Evolutionary conservation across 2,329 filamentous ascomycete genomes (phyloP).

Genomic region (Neofusicoccum parvum): DNA sequence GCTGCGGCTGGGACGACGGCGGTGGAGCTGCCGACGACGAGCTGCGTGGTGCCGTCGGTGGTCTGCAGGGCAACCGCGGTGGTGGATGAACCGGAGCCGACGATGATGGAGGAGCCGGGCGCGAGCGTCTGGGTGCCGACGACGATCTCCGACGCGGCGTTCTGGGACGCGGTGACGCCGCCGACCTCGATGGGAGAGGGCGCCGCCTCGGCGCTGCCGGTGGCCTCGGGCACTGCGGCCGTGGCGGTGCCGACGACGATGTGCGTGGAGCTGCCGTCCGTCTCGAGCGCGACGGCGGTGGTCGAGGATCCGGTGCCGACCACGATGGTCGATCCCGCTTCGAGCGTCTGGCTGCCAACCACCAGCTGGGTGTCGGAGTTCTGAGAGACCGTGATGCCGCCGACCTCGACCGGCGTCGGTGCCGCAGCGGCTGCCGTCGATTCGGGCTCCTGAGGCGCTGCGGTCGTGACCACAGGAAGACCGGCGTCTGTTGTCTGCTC

Average conservation of each 20-base stretch:
- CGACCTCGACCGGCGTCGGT: not conserved
- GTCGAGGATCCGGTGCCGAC: slow-evolving; percentile 9
- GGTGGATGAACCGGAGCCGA: slow-evolving; percentile 4
- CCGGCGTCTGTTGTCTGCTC: too few relatives aligned
- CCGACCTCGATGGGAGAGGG: not conserved
- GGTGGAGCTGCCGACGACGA: slow-evolving; percentile 3
- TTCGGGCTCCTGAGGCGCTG: not conserved
- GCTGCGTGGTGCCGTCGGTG: not conserved
- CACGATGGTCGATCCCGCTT: slow-evolving; percentile 26
- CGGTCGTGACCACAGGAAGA: not conserved
- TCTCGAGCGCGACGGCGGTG: not conserved
- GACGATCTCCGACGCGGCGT: slow-evolving; percentile 1
- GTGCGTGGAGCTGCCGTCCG: not conserved
- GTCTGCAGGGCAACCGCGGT: slow-evolving; percentile 7
- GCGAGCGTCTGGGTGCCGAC: slow-evolving; percentile 2
- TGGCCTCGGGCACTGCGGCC: not conserved
- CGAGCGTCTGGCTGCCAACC: slow-evolving; percentile 24
- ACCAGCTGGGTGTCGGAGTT: slow-evolving; percentile 1
- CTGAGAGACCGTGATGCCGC: slow-evolving; percentile 1
- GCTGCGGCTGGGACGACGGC: not conserved
- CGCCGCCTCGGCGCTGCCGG: not conserved
- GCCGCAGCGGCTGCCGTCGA: not conserved
- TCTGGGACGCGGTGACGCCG: slow-evolving; percentile 6
- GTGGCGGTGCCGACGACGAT: slow-evolving; percentile 1
- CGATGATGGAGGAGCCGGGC: not conserved